A percentile compares a stretch with the other conserved stretches of the same genome.
Conservation (phyloP, 208 protist species). For the Naegleria gruberi region DNA sequence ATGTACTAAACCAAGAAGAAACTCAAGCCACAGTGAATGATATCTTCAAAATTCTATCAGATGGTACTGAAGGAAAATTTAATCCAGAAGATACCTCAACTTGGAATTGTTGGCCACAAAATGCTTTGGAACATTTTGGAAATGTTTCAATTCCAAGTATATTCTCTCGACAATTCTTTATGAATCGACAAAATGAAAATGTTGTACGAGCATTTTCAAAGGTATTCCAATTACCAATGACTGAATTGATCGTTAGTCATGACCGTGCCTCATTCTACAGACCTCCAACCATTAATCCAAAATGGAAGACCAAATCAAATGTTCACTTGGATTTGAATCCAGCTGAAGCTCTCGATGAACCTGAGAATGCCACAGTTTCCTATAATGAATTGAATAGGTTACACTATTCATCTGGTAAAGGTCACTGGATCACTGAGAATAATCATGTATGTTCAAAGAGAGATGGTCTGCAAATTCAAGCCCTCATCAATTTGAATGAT, state of each 20-base stretch:
- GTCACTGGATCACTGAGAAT: neutral
- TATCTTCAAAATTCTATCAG: neutral
- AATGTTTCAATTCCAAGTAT: neutral
- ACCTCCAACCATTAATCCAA: neutral
- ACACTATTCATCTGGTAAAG: neutral
- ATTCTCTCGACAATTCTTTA: neutral
- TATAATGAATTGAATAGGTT: neutral
- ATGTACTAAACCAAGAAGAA: neutral
- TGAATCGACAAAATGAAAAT: neutral
- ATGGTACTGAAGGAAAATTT: neutral
- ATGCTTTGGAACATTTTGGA: neutral
- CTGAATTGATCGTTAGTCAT: neutral
- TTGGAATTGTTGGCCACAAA: neutral
- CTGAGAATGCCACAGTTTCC: neutral
- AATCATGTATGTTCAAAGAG: neutral
- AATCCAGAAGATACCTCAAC: neutral
- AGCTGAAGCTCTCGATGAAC: neutral
- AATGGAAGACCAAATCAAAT: neutral
- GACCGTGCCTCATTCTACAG: neutral
- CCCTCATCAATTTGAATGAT: neutral
- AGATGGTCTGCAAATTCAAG: neutral
- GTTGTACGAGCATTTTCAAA: neutral
- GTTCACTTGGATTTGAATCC: conserved; percentile 17
- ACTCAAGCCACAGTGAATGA: neutral
- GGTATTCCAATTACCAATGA: neutral